Evolutionary conservation across 768 basidiomycete genomes (phyloP).

Genomic region (Suillus subaureus): DNA sequence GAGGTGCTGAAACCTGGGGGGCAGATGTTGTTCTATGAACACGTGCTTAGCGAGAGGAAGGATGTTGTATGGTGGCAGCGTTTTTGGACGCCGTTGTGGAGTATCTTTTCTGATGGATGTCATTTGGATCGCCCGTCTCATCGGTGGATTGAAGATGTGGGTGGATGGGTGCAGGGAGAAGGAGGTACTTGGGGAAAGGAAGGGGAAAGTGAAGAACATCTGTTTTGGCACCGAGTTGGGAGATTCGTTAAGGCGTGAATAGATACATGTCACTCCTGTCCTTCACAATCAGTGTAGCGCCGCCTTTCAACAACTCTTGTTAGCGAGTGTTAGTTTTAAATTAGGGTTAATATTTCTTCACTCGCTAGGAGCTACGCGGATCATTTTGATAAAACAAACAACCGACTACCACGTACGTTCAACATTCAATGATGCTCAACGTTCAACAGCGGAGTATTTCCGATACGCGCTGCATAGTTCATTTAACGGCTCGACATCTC

Average conservation of each 20-base stretch:
- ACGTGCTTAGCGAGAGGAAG: constrained; percentile 54
- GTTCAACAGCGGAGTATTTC: too few relatives aligned
- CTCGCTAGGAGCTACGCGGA: too few relatives aligned
- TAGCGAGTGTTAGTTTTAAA: too few relatives aligned
- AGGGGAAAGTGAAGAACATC: constrained; percentile 53
- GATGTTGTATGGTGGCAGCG: constrained; percentile 74
- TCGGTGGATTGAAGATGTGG: constrained; percentile 45
- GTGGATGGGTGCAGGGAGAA: constrained; percentile 50
- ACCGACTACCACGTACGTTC: too few relatives aligned
- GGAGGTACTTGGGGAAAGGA: constrained; percentile 45
- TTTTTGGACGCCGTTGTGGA: constrained; percentile 76
- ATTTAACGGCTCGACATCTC: too few relatives aligned
- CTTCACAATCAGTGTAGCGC: too few relatives aligned
- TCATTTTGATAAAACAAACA: too few relatives aligned
- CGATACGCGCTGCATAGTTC: too few relatives aligned
- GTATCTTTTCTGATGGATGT: constrained; percentile 61
- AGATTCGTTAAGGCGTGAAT: constrained; percentile 50
- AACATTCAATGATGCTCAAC: too few relatives aligned
- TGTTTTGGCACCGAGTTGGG: constrained; percentile 66
- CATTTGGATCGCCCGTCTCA: constrained; percentile 58
- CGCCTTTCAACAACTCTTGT: too few relatives aligned
- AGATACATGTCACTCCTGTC: constrained; percentile 4
- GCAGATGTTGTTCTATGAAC: constrained; percentile 67
- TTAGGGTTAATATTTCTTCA: too few relatives aligned
- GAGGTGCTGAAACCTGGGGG: constrained; percentile 67